A percentile compares a stretch with the other conserved stretches of the same genome.
phyloP scores from a whole-genome alignment of 2,329 filamentous ascomycete species.

The Decorospora gaudefroyi region DNA sequence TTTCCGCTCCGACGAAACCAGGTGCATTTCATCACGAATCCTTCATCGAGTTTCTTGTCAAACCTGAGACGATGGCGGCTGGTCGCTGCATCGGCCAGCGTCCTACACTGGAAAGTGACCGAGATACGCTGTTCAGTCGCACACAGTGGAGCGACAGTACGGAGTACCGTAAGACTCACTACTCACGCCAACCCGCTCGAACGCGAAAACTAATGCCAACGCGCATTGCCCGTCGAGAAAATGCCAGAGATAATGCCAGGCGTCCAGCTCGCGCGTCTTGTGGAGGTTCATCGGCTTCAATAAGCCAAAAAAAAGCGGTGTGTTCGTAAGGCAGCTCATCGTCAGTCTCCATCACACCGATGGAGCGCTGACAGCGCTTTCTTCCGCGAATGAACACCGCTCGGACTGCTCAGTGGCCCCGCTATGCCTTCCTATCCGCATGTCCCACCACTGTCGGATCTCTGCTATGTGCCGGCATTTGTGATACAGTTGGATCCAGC shows the following conservation, averaged over 20 bases:
- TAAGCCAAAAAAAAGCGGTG: conserved; percentile 16
- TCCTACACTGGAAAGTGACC: conserved; percentile 16
- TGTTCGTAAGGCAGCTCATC: conserved; percentile 13
- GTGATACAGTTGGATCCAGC: conserved; percentile 11
- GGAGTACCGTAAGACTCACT: conserved; percentile 21
- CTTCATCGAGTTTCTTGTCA: conserved; percentile 15
- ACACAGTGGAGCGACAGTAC: conserved; percentile 5
- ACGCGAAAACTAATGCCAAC: conserved; percentile 7
- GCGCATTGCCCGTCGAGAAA: too few relatives aligned
- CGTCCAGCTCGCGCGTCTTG: too few relatives aligned
- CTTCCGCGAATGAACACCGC: conserved; percentile 21
- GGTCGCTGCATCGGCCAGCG: conserved; percentile 29
- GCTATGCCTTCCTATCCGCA: conserved; percentile 24
- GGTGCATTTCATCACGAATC: conserved; percentile 26
- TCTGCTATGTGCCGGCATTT: conserved; percentile 18
- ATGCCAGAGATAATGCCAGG: too few relatives aligned
- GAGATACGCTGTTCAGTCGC: conserved; percentile 4
- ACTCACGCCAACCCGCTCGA: conserved; percentile 17
- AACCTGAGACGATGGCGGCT: conserved; percentile 26
- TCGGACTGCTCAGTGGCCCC: conserved; percentile 18
- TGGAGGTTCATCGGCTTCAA: not conserved
- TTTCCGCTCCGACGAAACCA: conserved; percentile 26
- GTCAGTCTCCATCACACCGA: conserved; percentile 24
- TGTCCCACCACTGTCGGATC: conserved; percentile 18
- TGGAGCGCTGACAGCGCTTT: conserved; percentile 14